Evolutionary conservation across 148 eudicot genomes (phyloP), one percentile per base, ranked within the genome.

Genomic region (Euryodendron excelsum): DNA sequence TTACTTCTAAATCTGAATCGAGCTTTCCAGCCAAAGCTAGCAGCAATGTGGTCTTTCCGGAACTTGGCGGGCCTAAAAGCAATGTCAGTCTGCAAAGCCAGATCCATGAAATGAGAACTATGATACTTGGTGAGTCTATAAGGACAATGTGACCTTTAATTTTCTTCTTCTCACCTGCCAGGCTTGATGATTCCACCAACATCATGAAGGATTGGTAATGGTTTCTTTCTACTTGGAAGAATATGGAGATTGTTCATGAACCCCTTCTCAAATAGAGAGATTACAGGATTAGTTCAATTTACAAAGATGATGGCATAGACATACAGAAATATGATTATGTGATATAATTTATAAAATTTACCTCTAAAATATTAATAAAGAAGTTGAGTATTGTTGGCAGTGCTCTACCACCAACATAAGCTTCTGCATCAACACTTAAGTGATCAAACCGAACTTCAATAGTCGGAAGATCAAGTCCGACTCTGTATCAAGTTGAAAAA

Each of bases 1-100:
- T 71, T 72, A 88, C 93, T 90, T 83, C 84, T 2, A 90, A 74
- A 44, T 68, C 86, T 72, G 83, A 50, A 69, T 84, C 90, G 21
- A 92, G 89, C 63, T 84, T 88, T 67, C 97, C 97, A 8, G 92
- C 77, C 85, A 92, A 85, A 62, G 94, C 94, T 56, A 90, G 75
- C 48, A 92, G 83, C 27, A 90, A 56, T 15, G 94, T 86, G n/a
- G 97, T 90, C 85, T 92, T 92, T 28, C 97, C 75, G 2, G 80
- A 78, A 68, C 80, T 78, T 69, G 80, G 80, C 39, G 80, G 80
- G 75, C 94, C 97, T 76, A 92, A 82, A 72, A 92, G 88, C 80
- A 91, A 76, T 48, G 94, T 89, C 88, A 91, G 81, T 79, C 94
- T 91, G 59, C 62, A 71, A 80, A 41, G n/a, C 27, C 13, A 75